These are phyloP conservation scores for Calcarisporium arbuscula DNA, from an alignment of 2,329 filamentous ascomycete genomes.

Conservation along the genomic window DNA sequence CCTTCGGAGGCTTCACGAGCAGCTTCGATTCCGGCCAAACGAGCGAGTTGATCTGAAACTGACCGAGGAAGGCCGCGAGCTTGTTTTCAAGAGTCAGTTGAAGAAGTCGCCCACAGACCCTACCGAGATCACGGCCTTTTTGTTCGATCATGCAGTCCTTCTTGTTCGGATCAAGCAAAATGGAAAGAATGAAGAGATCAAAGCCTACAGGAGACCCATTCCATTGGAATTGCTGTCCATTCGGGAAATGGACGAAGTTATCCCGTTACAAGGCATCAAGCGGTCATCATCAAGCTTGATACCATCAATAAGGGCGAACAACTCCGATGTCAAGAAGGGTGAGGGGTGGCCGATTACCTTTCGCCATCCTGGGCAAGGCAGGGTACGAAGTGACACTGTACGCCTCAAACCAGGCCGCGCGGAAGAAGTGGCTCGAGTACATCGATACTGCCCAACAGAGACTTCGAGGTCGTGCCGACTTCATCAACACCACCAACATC, in stretches of 20 bases:
- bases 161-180: slow-evolving; percentile 85
- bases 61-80: slow-evolving; percentile 84
- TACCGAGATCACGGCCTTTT: slow-evolving; percentile 85
- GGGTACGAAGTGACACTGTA: slow-evolving; percentile 90
- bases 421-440: slow-evolving; percentile 95
- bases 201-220: slow-evolving; percentile 90
- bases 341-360: slow-evolving; percentile 95
- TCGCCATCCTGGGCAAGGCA: slow-evolving; percentile 87
- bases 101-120: slow-evolving; percentile 89
- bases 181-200: slow-evolving; percentile 90
- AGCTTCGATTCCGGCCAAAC: slow-evolving; percentile 82
- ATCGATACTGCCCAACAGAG: slow-evolving; percentile 88
- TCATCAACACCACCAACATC: slow-evolving; percentile 69
- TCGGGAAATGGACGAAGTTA: slow-evolving; percentile 93
- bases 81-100: slow-evolving; percentile 89
- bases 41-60: slow-evolving; percentile 92
- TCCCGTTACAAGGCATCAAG: slow-evolving; percentile 76
- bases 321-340: slow-evolving; percentile 49
- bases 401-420: slow-evolving; percentile 75
- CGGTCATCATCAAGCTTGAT: slow-evolving; percentile 83
- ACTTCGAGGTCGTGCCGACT: slow-evolving; percentile 79
- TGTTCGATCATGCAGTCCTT: slow-evolving; percentile 93
- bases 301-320: slow-evolving; percentile 42
- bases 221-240: slow-evolving; percentile 90
- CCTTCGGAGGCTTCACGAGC: slow-evolving; percentile 81